A percentile compares a stretch with the other conserved stretches of the same genome.
phyloP scores from a whole-genome alignment of 345 rosid species.

The Eucalyptus marginata region DNA sequence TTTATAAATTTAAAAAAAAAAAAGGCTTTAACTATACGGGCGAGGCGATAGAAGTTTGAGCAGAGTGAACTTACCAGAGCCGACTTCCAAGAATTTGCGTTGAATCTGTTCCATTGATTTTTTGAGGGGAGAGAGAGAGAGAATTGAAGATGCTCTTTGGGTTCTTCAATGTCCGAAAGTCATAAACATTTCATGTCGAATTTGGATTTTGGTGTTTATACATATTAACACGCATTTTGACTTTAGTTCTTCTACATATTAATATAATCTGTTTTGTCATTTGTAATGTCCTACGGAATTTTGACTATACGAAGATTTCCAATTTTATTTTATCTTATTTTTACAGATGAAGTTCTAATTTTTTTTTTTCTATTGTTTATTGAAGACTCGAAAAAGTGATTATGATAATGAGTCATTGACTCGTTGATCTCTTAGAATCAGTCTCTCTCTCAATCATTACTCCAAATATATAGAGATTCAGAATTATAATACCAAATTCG shows the following conservation, averaged over 20 bases:
- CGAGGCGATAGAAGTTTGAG: neutral
- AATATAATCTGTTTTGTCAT: neutral
- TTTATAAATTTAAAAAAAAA: too few relatives aligned
- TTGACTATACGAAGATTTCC: too few relatives aligned
- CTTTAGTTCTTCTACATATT: neutral
- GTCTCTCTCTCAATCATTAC: neutral
- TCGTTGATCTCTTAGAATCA: neutral
- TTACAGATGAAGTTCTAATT: neutral
- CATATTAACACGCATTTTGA: neutral
- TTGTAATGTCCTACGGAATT: neutral
- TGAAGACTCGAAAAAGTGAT: neutral
- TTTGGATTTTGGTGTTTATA: neutral
- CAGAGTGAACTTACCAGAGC: conserved; percentile 6
- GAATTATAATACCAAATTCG: neutral
- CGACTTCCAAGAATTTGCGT: conserved; percentile 19
- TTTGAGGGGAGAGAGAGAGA: neutral
- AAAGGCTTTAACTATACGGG: neutral
- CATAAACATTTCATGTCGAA: neutral
- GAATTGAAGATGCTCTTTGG: neutral
- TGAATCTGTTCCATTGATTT: conserved; percentile 22
- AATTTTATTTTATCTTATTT: too few relatives aligned
- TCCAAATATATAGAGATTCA: neutral
- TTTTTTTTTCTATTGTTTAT: neutral
- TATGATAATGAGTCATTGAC: neutral
- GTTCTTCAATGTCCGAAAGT: neutral